Percentiles rank a stretch among this genome's conserved stretches.
phyloP scores from a whole-genome alignment of 2,329 filamentous ascomycete species.

The Cryphonectria japonica region DNA sequence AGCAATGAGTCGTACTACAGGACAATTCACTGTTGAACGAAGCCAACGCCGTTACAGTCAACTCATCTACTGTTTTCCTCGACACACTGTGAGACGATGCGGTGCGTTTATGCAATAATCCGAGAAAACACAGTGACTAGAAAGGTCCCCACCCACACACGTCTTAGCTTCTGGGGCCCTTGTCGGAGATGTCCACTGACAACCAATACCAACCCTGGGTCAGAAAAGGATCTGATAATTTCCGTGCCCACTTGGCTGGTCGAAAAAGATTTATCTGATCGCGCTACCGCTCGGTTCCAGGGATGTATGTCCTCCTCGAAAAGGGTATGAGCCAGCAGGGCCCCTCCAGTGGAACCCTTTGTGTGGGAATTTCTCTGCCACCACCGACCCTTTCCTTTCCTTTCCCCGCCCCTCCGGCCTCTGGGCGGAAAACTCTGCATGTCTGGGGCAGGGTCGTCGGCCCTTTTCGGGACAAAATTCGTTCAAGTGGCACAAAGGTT shows the following conservation, averaged over 20 bases:
- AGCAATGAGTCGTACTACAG: too few relatives aligned
- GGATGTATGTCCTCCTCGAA: background rate
- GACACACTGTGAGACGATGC: background rate
- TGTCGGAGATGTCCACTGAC: background rate
- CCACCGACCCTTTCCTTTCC: background rate
- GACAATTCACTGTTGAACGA: too few relatives aligned
- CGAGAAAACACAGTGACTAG: background rate
- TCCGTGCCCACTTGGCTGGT: background rate
- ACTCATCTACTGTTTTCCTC: too few relatives aligned
- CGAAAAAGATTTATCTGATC: background rate
- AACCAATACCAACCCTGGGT: background rate
- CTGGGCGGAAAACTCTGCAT: slow-evolving; percentile 7
- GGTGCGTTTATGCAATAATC: background rate
- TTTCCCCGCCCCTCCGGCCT: too few relatives aligned
- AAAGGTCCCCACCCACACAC: background rate
- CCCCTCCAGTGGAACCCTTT: background rate
- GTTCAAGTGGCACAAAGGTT: background rate
- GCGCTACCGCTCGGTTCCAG: background rate
- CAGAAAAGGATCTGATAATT: slow-evolving; percentile 7
- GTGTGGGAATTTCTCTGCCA: background rate
- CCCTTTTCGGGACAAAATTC: background rate
- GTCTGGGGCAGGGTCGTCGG: background rate
- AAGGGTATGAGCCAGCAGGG: background rate
- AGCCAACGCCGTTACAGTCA: too few relatives aligned
- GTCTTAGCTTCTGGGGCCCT: background rate